Percentiles rank a stretch among this genome's conserved stretches.
Conservation (phyloP, 768 basidiomycete genomes). For the Crassisporium funariophilum region DNA sequence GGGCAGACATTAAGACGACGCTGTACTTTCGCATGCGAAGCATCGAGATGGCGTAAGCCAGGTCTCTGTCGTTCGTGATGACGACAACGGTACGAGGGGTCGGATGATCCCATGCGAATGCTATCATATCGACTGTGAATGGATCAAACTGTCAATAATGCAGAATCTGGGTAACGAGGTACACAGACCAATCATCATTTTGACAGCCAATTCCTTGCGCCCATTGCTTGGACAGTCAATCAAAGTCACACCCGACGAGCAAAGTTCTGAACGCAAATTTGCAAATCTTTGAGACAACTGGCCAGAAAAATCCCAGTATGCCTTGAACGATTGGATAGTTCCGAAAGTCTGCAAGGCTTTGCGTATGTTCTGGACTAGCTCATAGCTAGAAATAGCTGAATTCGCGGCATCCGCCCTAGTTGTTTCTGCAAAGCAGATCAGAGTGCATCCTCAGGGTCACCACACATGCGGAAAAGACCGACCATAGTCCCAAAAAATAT, state of each 20-base stretch:
- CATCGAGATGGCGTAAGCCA: constrained; percentile 62
- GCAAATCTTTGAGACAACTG: constrained; percentile 4
- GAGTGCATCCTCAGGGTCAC: background rate
- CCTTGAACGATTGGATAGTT: constrained; percentile 21
- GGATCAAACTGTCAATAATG: background rate
- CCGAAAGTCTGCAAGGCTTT: constrained; percentile 18
- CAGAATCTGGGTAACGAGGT: background rate
- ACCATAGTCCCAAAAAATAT: constrained; percentile 32
- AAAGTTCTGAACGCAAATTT: constrained; percentile 29
- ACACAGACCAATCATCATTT: constrained; percentile 31
- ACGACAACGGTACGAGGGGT: constrained; percentile 52
- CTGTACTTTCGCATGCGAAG: constrained; percentile 55
- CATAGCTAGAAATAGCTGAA: constrained; percentile 17
- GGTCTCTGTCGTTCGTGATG: constrained; percentile 69
- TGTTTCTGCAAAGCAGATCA: constrained; percentile 19
- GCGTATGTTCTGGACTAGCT: constrained; percentile 28
- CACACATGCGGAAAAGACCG: constrained; percentile 3
- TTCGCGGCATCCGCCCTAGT: constrained; percentile 13
- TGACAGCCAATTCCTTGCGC: constrained; percentile 28
- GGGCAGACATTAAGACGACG: constrained; percentile 52
- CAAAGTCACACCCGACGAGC: constrained; percentile 32
- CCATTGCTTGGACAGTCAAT: constrained; percentile 33
- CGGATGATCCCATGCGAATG: constrained; percentile 64
- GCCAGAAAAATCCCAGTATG: constrained; percentile 24
- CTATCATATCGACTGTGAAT: constrained; percentile 62